phyloP scores from a whole-genome alignment of 1,284 basidiomycete genomes.

The Marasmius fiardii region DNA sequence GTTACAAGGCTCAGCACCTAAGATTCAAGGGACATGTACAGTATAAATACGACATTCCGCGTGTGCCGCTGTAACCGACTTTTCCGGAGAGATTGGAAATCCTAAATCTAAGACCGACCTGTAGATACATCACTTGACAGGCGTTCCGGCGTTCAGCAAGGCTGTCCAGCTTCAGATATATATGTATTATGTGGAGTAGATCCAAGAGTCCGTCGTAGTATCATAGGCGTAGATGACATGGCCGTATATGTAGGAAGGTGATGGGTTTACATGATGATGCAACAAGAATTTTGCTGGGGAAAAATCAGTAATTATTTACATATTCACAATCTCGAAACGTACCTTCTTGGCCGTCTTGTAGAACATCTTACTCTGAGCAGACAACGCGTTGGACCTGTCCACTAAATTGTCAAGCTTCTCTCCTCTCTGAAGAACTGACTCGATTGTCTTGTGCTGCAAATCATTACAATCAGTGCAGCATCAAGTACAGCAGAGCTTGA shows the following conservation, averaged over 20 bases:
- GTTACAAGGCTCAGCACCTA: too few species aligned
- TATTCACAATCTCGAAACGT: conserved; percentile 20
- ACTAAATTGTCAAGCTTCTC: conserved; percentile 98
- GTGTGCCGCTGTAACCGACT: too few species aligned
- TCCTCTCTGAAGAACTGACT: conserved; percentile 93
- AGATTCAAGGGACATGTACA: too few species aligned
- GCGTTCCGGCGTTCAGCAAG: neutral
- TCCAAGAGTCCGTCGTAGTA: too few species aligned
- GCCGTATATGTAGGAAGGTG: neutral
- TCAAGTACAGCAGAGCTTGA: neutral
- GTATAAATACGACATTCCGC: too few species aligned
- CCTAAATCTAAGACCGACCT: too few species aligned
- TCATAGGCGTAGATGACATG: neutral
- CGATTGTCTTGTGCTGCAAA: conserved; percentile 95
- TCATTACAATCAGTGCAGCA: neutral
- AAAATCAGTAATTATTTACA: neutral
- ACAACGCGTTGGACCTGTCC: conserved; percentile 90
- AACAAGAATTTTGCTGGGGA: conserved; percentile 56
- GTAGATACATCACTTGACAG: too few species aligned
- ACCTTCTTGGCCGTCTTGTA: conserved; percentile 95
- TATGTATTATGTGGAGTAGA: neutral
- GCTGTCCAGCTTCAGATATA: neutral
- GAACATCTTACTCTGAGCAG: conserved; percentile 91
- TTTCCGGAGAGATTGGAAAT: too few species aligned
- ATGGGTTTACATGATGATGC: conserved; percentile 46